Evolutionary conservation across 2,329 filamentous ascomycete species (phyloP), one percentile per base, ranked within the genome.

Genomic region (Ophiosphaerella narmari): DNA sequence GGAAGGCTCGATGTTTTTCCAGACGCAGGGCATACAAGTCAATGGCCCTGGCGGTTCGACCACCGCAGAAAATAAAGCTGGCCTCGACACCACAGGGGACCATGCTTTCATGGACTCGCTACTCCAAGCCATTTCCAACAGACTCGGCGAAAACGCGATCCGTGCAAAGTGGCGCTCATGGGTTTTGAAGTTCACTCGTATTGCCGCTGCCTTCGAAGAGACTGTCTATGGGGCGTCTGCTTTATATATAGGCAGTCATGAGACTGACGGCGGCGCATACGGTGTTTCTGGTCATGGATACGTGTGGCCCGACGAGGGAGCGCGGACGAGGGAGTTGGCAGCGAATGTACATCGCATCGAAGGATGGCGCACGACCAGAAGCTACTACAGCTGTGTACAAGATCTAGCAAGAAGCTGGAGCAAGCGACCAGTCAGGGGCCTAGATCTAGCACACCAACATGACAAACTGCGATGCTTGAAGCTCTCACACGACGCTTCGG

Each of bases 301-400:
- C 69, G 93, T 99, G 31, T 99, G 94, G 94, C 77, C 88, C 3
- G 90, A 96, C 63, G 91, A 97, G 48, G 78, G 80, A 35, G 82
- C 87, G 7, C 93, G 91, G 74, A 83, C 89, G 63, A 88, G 87
- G 63, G 94, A 99, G 74, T 82, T 99, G 33, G 89, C 91, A 13
- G 93, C 91, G 3, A 96, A 96, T 54, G 91, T 94, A 39, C 91
- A 90, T 49, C 83, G 94, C 48, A 95, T 99, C 54, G 94, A 99
- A 76, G 94, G 93, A 48, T 99, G 94, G 94, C 86, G 94, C 60
- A 95, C 91, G 57, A 97, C 94, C 1, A 83, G 94, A 53, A 96
- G 90, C 66, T 99, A 99, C 70, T 96, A 95, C 75, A 91, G 90
- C 60, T 97, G 91, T 69, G 93, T 97, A 57, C 90, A 96, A 39